These are phyloP conservation scores for Macrolepiota fuliginosa DNA, from an alignment of 768 basidiomycete species.

Conservation along the genomic window DNA sequence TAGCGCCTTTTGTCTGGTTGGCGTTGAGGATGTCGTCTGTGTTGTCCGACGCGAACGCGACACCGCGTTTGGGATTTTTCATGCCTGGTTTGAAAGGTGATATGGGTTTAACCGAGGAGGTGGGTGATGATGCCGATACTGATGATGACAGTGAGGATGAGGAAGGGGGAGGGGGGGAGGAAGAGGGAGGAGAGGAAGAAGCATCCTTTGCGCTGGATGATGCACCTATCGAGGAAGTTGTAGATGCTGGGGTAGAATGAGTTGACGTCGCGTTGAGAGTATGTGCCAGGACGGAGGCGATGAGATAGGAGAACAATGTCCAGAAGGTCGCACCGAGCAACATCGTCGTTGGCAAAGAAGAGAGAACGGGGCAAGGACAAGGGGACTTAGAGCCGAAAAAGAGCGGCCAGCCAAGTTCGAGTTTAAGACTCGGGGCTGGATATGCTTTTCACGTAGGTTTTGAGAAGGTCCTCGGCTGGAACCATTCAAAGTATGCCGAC, in stretches of 20 bases:
- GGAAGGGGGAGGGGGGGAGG: slow-evolving; percentile 16
- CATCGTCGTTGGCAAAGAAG: slow-evolving; percentile 3
- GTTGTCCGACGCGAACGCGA: slow-evolving; percentile 38
- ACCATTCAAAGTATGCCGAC: slow-evolving; percentile 22
- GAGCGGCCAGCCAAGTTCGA: not conserved
- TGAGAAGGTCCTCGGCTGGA: slow-evolving; percentile 5
- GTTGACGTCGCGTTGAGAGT: slow-evolving; percentile 3
- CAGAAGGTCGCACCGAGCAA: not conserved
- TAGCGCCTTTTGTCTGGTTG: slow-evolving; percentile 41
- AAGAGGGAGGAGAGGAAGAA: slow-evolving; percentile 16
- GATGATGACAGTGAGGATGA: not conserved
- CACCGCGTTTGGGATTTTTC: slow-evolving; percentile 46
- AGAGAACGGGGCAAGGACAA: not conserved
- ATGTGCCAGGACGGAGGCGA: not conserved
- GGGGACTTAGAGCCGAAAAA: not conserved
- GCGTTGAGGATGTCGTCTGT: slow-evolving; percentile 42
- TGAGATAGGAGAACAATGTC: not conserved
- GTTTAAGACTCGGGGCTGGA: slow-evolving; percentile 17
- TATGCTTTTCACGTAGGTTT: slow-evolving; percentile 17
- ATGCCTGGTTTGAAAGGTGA: slow-evolving; percentile 17
- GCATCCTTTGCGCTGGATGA: slow-evolving; percentile 2
- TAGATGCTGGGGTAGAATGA: not conserved
- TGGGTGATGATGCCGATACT: not conserved
- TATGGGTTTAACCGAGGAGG: not conserved
- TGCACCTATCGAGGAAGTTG: not conserved